Evolutionary conservation across 1,139 yeast species (phyloP).

Genomic region (Meyerozyma guilliermondii): DNA sequence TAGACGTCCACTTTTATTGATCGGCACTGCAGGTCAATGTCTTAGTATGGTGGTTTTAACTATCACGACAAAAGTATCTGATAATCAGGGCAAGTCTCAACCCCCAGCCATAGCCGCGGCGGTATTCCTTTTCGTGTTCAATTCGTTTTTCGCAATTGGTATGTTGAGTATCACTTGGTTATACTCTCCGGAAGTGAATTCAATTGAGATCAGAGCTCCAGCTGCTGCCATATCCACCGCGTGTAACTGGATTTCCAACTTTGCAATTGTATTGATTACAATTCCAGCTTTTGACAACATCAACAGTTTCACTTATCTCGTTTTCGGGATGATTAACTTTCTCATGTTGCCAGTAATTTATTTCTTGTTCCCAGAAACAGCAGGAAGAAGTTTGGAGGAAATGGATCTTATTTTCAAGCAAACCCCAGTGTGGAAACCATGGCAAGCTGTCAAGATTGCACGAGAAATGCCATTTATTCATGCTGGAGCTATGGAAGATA

Average conservation of each 20-base stretch:
- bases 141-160: slow-evolving; percentile 28
- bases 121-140: slow-evolving; percentile 31
- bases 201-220: slow-evolving; percentile 26
- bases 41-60: slow-evolving; percentile 26
- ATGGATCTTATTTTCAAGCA: slow-evolving; percentile 53
- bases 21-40: slow-evolving; percentile 50
- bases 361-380: slow-evolving; percentile 58
- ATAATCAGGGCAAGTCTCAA: neutral
- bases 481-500: neutral
- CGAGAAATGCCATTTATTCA: slow-evolving; percentile 25
- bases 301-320: slow-evolving; percentile 24
- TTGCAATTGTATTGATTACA: slow-evolving; percentile 32
- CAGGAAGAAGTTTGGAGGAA: slow-evolving; percentile 55
- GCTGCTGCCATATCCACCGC: slow-evolving; percentile 35
- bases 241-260: slow-evolving; percentile 33
- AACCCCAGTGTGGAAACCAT: slow-evolving; percentile 30
- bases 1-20: slow-evolving; percentile 45
- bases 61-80: slow-evolving; percentile 13
- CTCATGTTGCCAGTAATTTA: slow-evolving; percentile 50
- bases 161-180: slow-evolving; percentile 18
- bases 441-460: slow-evolving; percentile 37
- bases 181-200: neutral
- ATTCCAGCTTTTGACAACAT: slow-evolving; percentile 30
- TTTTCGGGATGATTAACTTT: slow-evolving; percentile 25
- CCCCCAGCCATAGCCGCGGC: slow-evolving; percentile 28